A percentile compares a stretch with the other conserved stretches of the same genome.
phyloP scores from a whole-genome alignment of 2,329 filamentous ascomycete genomes.

The Cladophialophora chaetospira region DNA sequence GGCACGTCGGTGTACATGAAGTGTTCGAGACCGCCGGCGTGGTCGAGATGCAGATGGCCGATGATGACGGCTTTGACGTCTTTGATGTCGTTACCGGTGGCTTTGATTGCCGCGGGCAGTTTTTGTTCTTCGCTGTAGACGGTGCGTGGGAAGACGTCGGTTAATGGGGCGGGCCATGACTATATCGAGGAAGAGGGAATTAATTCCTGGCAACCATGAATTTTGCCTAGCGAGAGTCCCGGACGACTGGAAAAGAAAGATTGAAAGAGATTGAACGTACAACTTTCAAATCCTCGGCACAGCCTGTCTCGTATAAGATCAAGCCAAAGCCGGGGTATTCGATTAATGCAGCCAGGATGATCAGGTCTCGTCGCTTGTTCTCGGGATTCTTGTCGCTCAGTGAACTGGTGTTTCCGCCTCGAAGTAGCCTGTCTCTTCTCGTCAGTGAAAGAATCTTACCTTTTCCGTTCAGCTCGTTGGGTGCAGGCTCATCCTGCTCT shows the following conservation, averaged over 20 bases:
- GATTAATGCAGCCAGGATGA: slow-evolving; percentile 48
- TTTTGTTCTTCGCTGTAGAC: slow-evolving; percentile 39
- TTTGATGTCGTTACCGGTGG: slow-evolving; percentile 47
- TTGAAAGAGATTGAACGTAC: slow-evolving; percentile 4
- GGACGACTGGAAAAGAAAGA: neutral
- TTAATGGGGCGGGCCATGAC: slow-evolving; percentile 41
- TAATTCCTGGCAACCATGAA: too few species aligned
- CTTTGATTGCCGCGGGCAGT: slow-evolving; percentile 41
- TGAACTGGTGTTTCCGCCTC: slow-evolving; percentile 45
- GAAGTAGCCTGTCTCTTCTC: slow-evolving; percentile 37
- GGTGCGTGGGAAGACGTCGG: slow-evolving; percentile 45
- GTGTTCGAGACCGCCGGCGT: slow-evolving; percentile 52
- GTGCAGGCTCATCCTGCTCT: neutral
- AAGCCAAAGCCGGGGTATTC: slow-evolving; percentile 48
- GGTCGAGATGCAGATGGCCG: slow-evolving; percentile 52
- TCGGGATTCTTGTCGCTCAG: slow-evolving; percentile 41
- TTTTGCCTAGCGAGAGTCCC: too few species aligned
- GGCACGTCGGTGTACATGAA: slow-evolving; percentile 47
- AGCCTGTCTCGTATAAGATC: slow-evolving; percentile 52
- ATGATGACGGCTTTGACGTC: slow-evolving; percentile 52
- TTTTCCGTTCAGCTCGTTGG: neutral
- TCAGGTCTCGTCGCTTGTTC: slow-evolving; percentile 47
- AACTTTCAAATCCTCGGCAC: slow-evolving; percentile 42
- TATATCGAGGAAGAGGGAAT: too few species aligned
- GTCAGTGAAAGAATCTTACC: neutral